Base-by-base conservation (phyloP, 345 rosid genomes). In the Luvunga scandens region DNA sequence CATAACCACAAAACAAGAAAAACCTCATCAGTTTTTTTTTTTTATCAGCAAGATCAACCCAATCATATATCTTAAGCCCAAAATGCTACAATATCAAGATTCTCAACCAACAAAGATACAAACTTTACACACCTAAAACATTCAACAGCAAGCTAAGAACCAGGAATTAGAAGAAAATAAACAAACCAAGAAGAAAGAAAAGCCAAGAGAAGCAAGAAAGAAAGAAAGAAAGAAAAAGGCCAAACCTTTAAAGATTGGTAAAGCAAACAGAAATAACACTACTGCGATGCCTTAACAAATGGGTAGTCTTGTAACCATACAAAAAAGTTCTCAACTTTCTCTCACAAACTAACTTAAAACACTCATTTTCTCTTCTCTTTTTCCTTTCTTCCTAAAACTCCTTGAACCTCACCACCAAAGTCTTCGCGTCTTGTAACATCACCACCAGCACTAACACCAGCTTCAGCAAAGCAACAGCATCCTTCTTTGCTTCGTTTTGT, bases 181-280 rank as follows among this genome's bases (percentile, higher is more conserved):
- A 76, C 27, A 75, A 53, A 77, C 24, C 48, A 21, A 66, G 69
- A 33, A 67, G 70, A 45, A 33, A 27, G 60, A 36, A 34, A 30
- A 59, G 33, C 66, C 65, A 77, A 66, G 34, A 70, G 31, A 71
- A 53, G 27, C 39, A 60, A 30, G 24, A 33, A 36, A 38, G 75
- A 63, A 13, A 71, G 21, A 25, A 63, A 62, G 19, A 31, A 19
- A 70, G 31, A 67, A 56, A 69, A 6, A 9, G 38, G 33, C 66
- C 71, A 39, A 22, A 79, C 86, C 81, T 77, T 75, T 76, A 28
- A 24, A 45, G 64, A 76, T 24, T 73, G 61, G 48, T 27, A 22
- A 77, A 73, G 73, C 69, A 72, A 65, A 38, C 72, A 66, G 48
- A 73, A 55, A 22, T 66, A 66, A 71, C 68, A 25, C 50, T 2